Evolutionary conservation across 2,329 filamentous ascomycete genomes (phyloP).

Genomic region (Pseudogymnoascus sp.): DNA sequence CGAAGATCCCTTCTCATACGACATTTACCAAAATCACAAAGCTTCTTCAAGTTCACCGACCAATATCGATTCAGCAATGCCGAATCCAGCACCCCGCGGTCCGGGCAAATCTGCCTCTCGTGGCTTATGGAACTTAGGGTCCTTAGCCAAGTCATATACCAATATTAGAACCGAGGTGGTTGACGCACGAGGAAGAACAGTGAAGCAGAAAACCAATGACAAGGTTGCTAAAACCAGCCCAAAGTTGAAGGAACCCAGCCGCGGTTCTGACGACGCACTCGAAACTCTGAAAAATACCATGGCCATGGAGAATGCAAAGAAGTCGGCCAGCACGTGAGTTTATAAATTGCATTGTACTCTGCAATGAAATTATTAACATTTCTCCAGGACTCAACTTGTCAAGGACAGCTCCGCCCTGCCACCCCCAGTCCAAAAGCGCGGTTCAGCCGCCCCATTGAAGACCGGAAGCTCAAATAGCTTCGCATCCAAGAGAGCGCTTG

Average conservation of each 20-base stretch:
- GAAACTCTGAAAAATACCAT: conserved; percentile 41
- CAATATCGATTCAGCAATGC: conserved; percentile 16
- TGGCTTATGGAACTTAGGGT: conserved; percentile 13
- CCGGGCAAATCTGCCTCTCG: conserved; percentile 11
- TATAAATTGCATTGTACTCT: not conserved
- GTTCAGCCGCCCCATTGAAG: conserved; percentile 11
- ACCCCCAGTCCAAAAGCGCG: conserved; percentile 17
- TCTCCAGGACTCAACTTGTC: conserved; percentile 32
- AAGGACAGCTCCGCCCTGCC: conserved; percentile 24
- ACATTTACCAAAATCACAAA: conserved; percentile 46
- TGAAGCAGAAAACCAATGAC: not conserved
- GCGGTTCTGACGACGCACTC: conserved; percentile 43
- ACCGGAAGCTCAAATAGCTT: not conserved
- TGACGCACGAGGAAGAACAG: not conserved
- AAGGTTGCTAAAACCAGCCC: conserved; percentile 9
- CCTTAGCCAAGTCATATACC: not conserved
- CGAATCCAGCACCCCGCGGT: conserved; percentile 26
- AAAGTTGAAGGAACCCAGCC: conserved; percentile 29
- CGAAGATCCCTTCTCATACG: conserved; percentile 41
- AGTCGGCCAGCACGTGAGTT: conserved; percentile 38
- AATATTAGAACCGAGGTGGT: not conserved
- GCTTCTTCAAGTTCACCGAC: conserved; percentile 47
- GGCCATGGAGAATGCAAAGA: conserved; percentile 37
- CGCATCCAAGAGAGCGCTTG: conserved; percentile 16
- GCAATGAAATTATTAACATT: conserved; percentile 17